phyloP scores from a whole-genome alignment of 2,329 filamentous ascomycete species.

The Venturia effusa region DNA sequence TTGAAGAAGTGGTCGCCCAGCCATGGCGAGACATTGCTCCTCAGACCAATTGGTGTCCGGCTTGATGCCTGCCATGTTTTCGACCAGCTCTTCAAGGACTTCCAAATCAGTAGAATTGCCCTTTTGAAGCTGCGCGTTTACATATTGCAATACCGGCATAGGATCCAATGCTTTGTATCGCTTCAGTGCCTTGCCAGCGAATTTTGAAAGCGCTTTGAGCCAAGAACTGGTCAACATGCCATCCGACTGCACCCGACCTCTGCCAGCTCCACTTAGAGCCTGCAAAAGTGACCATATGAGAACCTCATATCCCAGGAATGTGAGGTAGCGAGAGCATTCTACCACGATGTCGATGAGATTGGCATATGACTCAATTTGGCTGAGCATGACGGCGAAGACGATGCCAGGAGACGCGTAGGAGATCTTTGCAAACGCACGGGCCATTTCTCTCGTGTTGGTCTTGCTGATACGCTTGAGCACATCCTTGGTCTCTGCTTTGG shows the following conservation, averaged over 20 bases:
- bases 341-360: conserved; percentile 94
- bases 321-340: conserved; percentile 90
- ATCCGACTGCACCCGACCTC: conserved; percentile 50
- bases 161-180: conserved; percentile 77
- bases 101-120: conserved; percentile 87
- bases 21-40: conserved; percentile 75
- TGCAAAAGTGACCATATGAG: conserved; percentile 87
- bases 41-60: conserved; percentile 83
- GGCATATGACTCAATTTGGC: conserved; percentile 85
- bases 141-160: conserved; percentile 78
- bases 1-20: conserved; percentile 69
- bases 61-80: conserved; percentile 87
- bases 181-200: conserved; percentile 82
- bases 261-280: conserved; percentile 46
- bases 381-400: conserved; percentile 80
- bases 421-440: conserved; percentile 81
- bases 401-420: conserved; percentile 82
- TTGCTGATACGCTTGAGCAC: conserved; percentile 83
- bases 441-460: conserved; percentile 77
- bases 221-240: conserved; percentile 77
- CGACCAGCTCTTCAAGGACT: conserved; percentile 80
- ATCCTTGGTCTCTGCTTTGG: conserved; percentile 68
- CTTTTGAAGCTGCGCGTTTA: conserved; percentile 68
- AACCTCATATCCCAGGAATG: conserved; percentile 83
- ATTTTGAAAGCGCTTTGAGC: conserved; percentile 82